Evolutionary conservation across 2,329 filamentous ascomycete species (phyloP).

Genomic region (Paracorniculantispora psalliotae): DNA sequence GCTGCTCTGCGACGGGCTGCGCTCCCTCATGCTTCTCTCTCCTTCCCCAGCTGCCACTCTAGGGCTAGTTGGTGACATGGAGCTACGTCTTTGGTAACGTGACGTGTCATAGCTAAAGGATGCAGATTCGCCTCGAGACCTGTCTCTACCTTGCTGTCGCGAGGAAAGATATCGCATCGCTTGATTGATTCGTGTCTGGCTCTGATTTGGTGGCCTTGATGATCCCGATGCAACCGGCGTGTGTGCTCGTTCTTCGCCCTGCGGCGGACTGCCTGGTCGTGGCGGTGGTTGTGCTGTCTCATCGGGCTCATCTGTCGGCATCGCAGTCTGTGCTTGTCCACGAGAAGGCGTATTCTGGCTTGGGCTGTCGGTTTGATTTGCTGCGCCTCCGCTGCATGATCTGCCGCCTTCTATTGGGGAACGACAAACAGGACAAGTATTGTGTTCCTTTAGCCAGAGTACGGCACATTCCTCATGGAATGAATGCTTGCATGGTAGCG

Average conservation of each 20-base stretch:
- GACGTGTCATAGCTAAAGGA: constrained; percentile 30
- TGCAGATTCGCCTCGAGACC: constrained; percentile 19
- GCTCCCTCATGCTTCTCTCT: constrained; percentile 31
- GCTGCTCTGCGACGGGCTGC: constrained; percentile 34
- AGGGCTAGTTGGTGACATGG: constrained; percentile 35
- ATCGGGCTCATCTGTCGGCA: not conserved
- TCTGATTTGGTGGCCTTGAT: constrained; percentile 21
- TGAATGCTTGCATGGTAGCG: constrained; percentile 87
- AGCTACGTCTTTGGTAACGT: constrained; percentile 32
- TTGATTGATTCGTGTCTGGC: constrained; percentile 26
- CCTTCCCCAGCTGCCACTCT: constrained; percentile 25
- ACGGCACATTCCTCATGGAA: constrained; percentile 81
- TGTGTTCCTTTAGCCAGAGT: constrained; percentile 82
- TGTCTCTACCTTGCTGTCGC: constrained; percentile 23
- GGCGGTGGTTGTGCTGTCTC: not conserved
- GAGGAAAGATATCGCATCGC: constrained; percentile 26
- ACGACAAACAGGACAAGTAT: constrained; percentile 84
- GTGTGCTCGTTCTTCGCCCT: not conserved
- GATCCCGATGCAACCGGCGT: not conserved
- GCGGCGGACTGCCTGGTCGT: not conserved
- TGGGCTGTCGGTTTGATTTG: not conserved
- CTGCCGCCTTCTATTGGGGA: constrained; percentile 45
- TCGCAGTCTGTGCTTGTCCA: not conserved
- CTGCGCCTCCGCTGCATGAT: not conserved
- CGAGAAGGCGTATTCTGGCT: not conserved